phyloP scores from a whole-genome alignment of 1,139 yeast species.

The Saccharomyces hybrid region DNA sequence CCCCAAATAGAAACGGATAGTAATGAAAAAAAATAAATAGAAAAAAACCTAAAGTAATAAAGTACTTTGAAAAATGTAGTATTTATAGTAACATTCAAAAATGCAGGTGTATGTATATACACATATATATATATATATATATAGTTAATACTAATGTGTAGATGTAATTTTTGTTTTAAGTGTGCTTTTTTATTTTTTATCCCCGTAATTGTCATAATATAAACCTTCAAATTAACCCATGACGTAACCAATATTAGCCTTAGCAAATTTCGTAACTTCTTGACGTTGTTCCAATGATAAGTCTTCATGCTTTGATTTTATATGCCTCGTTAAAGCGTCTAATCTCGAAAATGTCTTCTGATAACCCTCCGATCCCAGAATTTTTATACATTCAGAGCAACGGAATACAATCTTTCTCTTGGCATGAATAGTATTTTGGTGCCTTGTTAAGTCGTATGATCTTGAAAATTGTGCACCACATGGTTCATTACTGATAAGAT shows the following conservation, averaged over 20 bases:
- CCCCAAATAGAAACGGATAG: too few relatives aligned
- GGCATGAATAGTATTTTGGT: constrained; percentile 94
- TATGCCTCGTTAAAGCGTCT: constrained; percentile 91
- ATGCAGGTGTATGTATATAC: background rate
- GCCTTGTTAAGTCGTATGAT: constrained; percentile 89
- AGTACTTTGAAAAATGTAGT: background rate
- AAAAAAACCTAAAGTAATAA: too few relatives aligned
- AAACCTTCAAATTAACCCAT: constrained; percentile 9
- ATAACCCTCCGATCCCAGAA: constrained; percentile 34
- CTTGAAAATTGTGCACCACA: constrained; percentile 84
- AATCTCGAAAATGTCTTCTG: constrained; percentile 82
- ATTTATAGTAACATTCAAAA: background rate
- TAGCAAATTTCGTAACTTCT: constrained; percentile 63
- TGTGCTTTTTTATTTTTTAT: background rate
- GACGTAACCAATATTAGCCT: constrained; percentile 61
- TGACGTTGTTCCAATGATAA: constrained; percentile 61
- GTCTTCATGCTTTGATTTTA: constrained; percentile 73
- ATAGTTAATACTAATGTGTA: background rate
- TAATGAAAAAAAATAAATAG: background rate
- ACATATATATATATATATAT: background rate
- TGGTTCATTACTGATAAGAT: constrained; percentile 51
- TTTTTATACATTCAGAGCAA: constrained; percentile 75
- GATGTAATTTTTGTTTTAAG: background rate
- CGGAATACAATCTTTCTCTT: constrained; percentile 76
- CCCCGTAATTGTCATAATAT: background rate